Evolutionary conservation across 306 rosid genomes (phyloP), one percentile per base, ranked within the genome.

Genomic region (Rosa rugosa): DNA sequence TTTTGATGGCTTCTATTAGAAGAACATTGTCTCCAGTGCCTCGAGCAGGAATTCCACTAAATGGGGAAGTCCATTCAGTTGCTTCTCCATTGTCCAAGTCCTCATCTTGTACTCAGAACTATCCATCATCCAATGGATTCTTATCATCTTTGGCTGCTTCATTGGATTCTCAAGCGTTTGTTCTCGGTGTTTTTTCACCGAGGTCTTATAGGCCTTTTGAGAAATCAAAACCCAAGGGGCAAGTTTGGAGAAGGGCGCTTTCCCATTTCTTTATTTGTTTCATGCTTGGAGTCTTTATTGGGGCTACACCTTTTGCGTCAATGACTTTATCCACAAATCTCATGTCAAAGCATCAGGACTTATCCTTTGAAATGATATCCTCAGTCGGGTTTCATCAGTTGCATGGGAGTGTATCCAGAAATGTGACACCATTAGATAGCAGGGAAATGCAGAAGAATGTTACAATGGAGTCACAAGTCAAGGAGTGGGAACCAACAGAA

Each of bases 41-140:
- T 83, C 85, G 89, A 81, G 81, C 91, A 67, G 93, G 92, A 80
- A 71, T 66, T 60, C 71, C 83, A 59, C 69, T 83, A 63, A 89
- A 78, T 81, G 89, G 88, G 27, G 98, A 95, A 82, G 81, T 73
- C 16, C 79, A 85, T 84, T 87, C 89, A 36, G 94, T 85, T 27
- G 88, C 86, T 81, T 95, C 99, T 81, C 92, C 99, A 8, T 86
- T 91, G 85, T 95, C 96, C 42, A 89, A 85, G 77, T 86, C 91
- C 18, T 92, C 96, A 17, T 79, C 83, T 0, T 87, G 85, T 84
- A 85, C 87, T 85, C 93, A 87, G 73, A 88, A 81, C 76, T 77
- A 75, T 67, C 57, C 85, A 11, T 77, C 82, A n/a, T 81, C 89
- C 0, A 76, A 75, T 81, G 91, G 95, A 72, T 73, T 85, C 73